Conservation (phyloP, 306 rosid species). For the Vigna nakashimae region DNA sequence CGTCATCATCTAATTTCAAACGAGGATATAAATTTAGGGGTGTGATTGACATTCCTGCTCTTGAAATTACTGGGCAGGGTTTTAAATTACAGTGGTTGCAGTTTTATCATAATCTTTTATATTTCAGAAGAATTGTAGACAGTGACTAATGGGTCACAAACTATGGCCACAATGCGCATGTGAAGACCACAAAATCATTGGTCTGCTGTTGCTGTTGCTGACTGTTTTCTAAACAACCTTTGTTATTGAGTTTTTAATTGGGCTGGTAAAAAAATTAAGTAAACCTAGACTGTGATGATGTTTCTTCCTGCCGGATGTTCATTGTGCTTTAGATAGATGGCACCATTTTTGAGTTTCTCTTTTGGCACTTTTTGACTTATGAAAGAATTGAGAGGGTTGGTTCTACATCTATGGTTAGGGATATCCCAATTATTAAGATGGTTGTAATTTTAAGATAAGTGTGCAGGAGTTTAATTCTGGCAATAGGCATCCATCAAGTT, state of each 20-base stretch:
- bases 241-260: not conserved
- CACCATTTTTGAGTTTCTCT: not conserved
- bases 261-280: not conserved
- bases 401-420: not conserved
- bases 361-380: not conserved
- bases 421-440: not conserved
- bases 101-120: not conserved
- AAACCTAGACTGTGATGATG: not conserved
- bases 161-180: not conserved
- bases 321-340: constrained; percentile 18
- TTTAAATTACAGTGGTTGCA: not conserved
- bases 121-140: not conserved
- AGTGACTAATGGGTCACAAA: not conserved
- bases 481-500: not conserved
- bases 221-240: not conserved
- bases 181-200: not conserved
- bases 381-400: not conserved
- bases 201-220: not conserved
- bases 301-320: constrained; percentile 11
- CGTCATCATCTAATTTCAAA: not conserved
- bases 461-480: not conserved
- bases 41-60: constrained; percentile 5
- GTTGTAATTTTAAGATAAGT: constrained; percentile 20
- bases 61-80: not conserved
- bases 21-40: not conserved